Percentiles rank a stretch among this genome's conserved stretches.
phyloP scores from a whole-genome alignment of 306 rosid genomes.

The Potentilla sterilis region DNA sequence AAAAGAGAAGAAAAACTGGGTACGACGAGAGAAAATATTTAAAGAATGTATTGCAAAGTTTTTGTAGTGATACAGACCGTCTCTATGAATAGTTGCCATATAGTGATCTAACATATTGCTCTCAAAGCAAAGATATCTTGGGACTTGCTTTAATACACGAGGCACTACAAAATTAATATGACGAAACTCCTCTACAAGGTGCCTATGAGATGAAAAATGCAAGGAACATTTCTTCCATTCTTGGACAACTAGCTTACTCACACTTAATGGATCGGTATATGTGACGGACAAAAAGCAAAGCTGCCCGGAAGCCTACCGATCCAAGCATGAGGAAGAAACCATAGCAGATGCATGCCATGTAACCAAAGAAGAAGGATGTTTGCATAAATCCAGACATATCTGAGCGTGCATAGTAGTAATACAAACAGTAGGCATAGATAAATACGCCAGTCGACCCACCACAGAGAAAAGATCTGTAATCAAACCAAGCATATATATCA shows the following conservation, averaged over 20 bases:
- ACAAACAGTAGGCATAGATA: constrained; percentile 57
- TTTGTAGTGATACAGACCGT: constrained; percentile 54
- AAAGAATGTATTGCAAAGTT: constrained; percentile 41
- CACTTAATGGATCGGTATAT: constrained; percentile 63
- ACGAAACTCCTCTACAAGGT: constrained; percentile 44
- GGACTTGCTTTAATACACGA: constrained; percentile 39
- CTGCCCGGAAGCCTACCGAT: constrained; percentile 66
- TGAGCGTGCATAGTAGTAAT: constrained; percentile 63
- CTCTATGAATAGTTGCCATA: constrained; percentile 35
- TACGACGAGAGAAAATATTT: not conserved
- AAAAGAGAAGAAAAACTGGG: not conserved
- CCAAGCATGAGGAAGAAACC: constrained; percentile 79
- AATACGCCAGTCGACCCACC: constrained; percentile 69
- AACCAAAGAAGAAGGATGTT: constrained; percentile 67
- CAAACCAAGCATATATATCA: constrained; percentile 13
- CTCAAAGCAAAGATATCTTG: constrained; percentile 42
- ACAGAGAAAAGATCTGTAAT: constrained; percentile 56
- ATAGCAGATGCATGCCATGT: constrained; percentile 73
- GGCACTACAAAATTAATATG: constrained; percentile 61
- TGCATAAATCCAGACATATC: constrained; percentile 74
- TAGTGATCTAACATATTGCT: constrained; percentile 45
- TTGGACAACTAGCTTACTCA: constrained; percentile 46
- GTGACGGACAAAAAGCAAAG: constrained; percentile 62
- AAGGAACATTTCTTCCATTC: constrained; percentile 19
- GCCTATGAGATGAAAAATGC: constrained; percentile 30